Conservation (phyloP, 1,284 basidiomycete genomes). For the Polyporus tsugae region DNA sequence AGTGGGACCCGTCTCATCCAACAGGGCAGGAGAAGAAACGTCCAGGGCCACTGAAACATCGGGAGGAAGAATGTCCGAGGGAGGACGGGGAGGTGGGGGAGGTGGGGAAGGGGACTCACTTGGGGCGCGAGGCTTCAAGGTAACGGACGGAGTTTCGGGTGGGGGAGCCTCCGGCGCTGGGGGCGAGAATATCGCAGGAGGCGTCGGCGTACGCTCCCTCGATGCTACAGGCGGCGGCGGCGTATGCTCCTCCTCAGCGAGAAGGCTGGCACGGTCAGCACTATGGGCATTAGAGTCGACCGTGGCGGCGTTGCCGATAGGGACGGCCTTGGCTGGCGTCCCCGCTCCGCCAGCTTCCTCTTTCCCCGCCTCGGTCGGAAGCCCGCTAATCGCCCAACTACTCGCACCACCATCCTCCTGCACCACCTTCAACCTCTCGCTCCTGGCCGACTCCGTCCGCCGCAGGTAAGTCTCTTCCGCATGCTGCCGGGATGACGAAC, state of each 20-base stretch:
- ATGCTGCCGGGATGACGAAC: not conserved
- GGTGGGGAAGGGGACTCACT: not conserved
- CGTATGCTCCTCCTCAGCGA: not conserved
- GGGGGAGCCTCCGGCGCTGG: not conserved
- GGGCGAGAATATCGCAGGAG: conserved; percentile 5
- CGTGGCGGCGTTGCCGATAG: not conserved
- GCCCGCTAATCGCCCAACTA: not conserved
- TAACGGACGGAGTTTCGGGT: not conserved
- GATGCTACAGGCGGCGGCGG: not conserved
- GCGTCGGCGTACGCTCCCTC: conserved; percentile 2
- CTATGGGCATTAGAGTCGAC: not conserved
- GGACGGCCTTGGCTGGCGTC: not conserved
- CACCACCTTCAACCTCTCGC: not conserved
- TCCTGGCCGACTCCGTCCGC: conserved; percentile 1
- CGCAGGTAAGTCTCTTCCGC: not conserved
- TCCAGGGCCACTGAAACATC: not conserved
- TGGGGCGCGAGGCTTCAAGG: not conserved
- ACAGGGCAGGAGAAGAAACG: not conserved
- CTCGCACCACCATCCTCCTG: conserved; percentile 3
- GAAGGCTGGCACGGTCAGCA: not conserved
- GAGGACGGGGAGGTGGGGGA: not conserved
- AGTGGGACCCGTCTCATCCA: not conserved
- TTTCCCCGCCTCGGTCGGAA: not conserved
- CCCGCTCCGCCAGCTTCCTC: not conserved
- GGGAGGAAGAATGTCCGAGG: not conserved